Base-by-base conservation (phyloP, 2,329 filamentous ascomycete genomes). In the Aspergillus versicolor region DNA sequence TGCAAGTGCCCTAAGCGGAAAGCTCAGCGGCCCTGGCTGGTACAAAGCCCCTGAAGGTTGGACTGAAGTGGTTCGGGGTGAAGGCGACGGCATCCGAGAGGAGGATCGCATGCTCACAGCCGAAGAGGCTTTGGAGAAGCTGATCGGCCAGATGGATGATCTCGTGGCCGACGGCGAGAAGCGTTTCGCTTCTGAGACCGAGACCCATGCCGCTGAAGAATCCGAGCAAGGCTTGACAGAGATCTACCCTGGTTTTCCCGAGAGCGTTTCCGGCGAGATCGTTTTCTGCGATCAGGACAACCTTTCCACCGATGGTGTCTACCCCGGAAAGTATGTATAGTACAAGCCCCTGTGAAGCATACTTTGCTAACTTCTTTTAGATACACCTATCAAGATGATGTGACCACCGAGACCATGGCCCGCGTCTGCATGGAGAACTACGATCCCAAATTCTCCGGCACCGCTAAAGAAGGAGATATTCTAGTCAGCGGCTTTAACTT, bases 341-440 rank as follows among this genome's bases (percentile, higher is more conserved):
- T 15, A 37, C 12, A 37, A 37, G 15, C 34, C 34, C 34, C 15
- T 37, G 4, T 37, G 12, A 15, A 37, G 34, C 34, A 8, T 37
- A 5, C 15, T 7, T n/a, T 15, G 15, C 34, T 37, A n/a, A 37
- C 34, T 7, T 15, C 21, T 5, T 13, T 37, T 37, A 37, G 34
- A 37, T n/a, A 91, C 73, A 97, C 92, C 0, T 97, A 97, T 75
- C 91, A 95, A 70, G 92, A 97, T 69, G 83, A 90, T 66, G 81
- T 97, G 1, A 77, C 89, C 0, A 79, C 76, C 0, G 88, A 91
- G 60, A 85, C 85, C 56, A 97, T 97, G 93, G 91, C 91, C 0
- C 80, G 89, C 63, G 92, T 92, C 0, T 92, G 89, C 74, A 97
- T 97, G 92, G 84, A 89, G 71, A 97, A 97, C 81, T 97, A 96